Conservation (phyloP, 208 protist genomes). For the Leishmania mexicana region DNA sequence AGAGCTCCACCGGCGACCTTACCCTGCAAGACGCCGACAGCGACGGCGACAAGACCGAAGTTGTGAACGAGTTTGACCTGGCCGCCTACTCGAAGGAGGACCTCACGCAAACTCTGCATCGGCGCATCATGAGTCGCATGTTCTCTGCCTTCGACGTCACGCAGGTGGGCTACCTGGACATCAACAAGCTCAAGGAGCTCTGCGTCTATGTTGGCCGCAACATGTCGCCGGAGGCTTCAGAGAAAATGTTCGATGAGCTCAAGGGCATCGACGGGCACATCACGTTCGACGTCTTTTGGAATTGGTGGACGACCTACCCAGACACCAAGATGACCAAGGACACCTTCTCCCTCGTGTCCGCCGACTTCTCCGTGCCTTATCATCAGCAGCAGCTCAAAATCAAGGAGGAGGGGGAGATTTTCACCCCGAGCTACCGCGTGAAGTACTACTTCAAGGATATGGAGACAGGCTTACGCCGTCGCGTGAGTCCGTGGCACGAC, state of each 20-base stretch:
- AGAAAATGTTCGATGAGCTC: slow-evolving; percentile 68
- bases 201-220: slow-evolving; percentile 79
- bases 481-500: slow-evolving; percentile 94
- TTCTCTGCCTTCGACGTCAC: slow-evolving; percentile 90
- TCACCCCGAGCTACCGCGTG: slow-evolving; percentile 92
- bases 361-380: slow-evolving; percentile 88
- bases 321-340: slow-evolving; percentile 46
- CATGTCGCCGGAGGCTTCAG: slow-evolving; percentile 39
- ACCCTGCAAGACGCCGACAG: slow-evolving; percentile 15
- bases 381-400: slow-evolving; percentile 91
- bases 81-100: slow-evolving; percentile 87
- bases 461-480: slow-evolving; percentile 68
- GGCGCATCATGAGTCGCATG: slow-evolving; percentile 88
- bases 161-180: slow-evolving; percentile 72
- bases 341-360: slow-evolving; percentile 87
- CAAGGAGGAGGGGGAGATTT: slow-evolving; percentile 80
- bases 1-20: slow-evolving; percentile 20
- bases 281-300: slow-evolving; percentile 90
- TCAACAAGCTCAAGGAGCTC: slow-evolving; percentile 68
- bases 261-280: slow-evolving; percentile 50
- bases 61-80: slow-evolving; percentile 75
- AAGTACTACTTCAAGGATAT: slow-evolving; percentile 90
- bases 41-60: slow-evolving; percentile 8
- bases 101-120: slow-evolving; percentile 62
- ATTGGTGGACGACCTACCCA: slow-evolving; percentile 75